Base-by-base conservation (phyloP, 1,284 basidiomycete genomes). In the Cutaneotrichosporon dermatis region DNA sequence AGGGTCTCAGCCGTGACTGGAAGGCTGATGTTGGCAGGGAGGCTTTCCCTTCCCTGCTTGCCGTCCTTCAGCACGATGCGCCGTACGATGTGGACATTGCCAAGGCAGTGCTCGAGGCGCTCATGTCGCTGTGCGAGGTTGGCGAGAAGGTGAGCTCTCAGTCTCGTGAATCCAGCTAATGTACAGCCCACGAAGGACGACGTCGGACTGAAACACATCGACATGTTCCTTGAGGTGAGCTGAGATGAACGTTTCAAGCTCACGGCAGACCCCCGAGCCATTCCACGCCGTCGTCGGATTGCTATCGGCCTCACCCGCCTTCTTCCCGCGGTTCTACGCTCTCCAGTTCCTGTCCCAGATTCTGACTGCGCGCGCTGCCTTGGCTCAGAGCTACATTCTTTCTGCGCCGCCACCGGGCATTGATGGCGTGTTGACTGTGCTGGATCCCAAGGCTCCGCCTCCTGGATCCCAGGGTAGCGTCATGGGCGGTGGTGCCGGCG, bases 1-100 rank as follows among this genome's bases (percentile, higher is more conserved):
- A 98, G 76, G 93, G 93, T 12, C 85, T 98, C 52, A 83, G 88
- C 51, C 84, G 93, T 57, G 94, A 96, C 78, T 92, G 90, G 82
- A 93, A 90, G 74, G 82, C 85, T 61, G 90, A 95, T 61, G 88
- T 96, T 16, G 92, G 90, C 10, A 82, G 84, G 63, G 82, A 83
- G 54, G 88, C 90, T 1, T 80, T 97, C 12, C 80, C 83, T 5
- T 87, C 89, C 1, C 83, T 96, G 5, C 76, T 95, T 6, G 86
- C 88, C 36, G 88, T 92, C 10, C 80, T 95, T 41, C 82, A 87
- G 66, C 89, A 88, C 64, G 93, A 96, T 71, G 88, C 91, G 0
- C 86, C 90, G 66, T 84, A 91, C 55, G 93, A 97, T 74, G 82
- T 86, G 8, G 93, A 96, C 69, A 91, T 89, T 59, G 92, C 88